Conservation (phyloP, 1,284 basidiomycete species). For the Phlebopus sp. region DNA sequence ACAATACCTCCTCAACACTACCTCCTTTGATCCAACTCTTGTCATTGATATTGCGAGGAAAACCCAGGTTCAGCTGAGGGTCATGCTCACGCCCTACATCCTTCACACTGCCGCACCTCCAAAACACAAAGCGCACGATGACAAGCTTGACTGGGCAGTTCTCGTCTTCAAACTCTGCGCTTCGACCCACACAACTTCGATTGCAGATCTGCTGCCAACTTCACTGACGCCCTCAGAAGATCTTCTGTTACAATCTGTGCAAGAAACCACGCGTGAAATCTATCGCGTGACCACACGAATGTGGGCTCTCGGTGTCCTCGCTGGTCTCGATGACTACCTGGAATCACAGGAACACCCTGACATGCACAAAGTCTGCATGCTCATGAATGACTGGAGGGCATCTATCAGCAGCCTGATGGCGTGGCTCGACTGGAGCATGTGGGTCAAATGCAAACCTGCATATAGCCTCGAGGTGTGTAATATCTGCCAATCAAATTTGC, state of each 20-base stretch:
- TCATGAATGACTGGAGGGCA: conserved; percentile 23
- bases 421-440: conserved; percentile 43
- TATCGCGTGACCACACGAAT: conserved; percentile 27
- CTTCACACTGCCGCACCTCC: conserved; percentile 4
- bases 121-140: neutral
- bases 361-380: neutral
- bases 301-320: conserved; percentile 40
- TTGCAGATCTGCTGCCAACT: neutral
- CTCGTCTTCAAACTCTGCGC: conserved; percentile 4
- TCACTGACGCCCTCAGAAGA: conserved; percentile 2
- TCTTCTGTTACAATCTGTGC: neutral
- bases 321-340: conserved; percentile 27
- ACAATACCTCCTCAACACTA: conserved; percentile 34
- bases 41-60: conserved; percentile 11
- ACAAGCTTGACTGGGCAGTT: neutral
- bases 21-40: neutral
- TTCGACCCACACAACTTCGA: conserved; percentile 1
- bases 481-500: no score
- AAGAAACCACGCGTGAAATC: conserved; percentile 5
- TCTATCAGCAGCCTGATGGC: conserved; percentile 31
- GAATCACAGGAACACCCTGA: conserved; percentile 2
- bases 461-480: conserved; percentile 34
- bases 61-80: conserved; percentile 7
- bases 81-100: conserved; percentile 11
- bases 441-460: conserved; percentile 37